Conservation (phyloP, 2,329 filamentous ascomycete species). For the Boeremia exigua region DNA sequence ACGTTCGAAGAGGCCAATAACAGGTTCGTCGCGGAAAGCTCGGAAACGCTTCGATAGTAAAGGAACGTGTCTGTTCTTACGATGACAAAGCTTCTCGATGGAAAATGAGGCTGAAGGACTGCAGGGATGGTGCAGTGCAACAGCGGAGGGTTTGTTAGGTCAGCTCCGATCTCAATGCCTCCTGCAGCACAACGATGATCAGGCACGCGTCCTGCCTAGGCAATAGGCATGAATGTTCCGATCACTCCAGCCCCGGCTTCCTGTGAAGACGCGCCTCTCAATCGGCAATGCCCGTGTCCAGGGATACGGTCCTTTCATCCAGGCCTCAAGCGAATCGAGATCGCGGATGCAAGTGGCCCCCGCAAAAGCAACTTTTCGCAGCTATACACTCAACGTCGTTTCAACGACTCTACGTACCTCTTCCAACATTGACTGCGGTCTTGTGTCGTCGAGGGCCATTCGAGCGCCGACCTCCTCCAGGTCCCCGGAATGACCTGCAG, state of each 20-base stretch:
- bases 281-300: background rate
- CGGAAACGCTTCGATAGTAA: background rate
- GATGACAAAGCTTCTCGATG: background rate
- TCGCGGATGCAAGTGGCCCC: constrained; percentile 5
- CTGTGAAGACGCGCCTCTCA: background rate
- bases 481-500: constrained; percentile 1
- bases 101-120: constrained; percentile 2
- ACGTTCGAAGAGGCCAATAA: background rate
- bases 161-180: background rate
- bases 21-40: background rate
- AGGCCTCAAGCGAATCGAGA: constrained; percentile 10
- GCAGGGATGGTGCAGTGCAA: background rate
- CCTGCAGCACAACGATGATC: background rate
- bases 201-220: background rate
- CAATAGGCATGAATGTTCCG: background rate
- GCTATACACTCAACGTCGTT: background rate
- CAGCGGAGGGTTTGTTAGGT: background rate
- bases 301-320: background rate
- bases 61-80: background rate
- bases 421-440: background rate
- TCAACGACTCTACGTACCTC: background rate
- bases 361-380: constrained; percentile 14
- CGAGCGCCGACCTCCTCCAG: background rate
- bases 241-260: background rate
- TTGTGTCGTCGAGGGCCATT: background rate